Conservation (phyloP, 73 alveolate species). For the Paramecium octaurelia region DNA sequence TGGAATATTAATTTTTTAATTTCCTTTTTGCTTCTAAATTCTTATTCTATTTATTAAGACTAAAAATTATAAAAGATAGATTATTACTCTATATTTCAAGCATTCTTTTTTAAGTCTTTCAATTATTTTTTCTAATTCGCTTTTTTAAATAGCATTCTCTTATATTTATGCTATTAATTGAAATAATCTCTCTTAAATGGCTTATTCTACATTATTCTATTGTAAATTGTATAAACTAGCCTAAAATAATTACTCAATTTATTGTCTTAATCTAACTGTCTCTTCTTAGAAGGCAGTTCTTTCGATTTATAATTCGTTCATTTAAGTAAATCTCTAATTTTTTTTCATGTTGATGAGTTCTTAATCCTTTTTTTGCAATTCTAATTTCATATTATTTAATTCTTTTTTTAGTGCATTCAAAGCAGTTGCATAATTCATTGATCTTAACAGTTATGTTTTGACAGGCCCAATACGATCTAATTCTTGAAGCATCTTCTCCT, state of each 20-base stretch:
- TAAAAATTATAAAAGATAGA: background rate
- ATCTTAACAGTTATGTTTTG: background rate
- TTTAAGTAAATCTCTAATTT: background rate
- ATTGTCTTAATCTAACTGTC: background rate
- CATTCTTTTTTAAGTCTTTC: conserved; percentile 36
- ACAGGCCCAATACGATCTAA: conserved; percentile 9
- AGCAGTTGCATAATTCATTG: background rate
- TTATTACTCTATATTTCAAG: background rate
- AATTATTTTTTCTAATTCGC: background rate
- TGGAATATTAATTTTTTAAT: background rate
- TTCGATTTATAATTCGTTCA: background rate
- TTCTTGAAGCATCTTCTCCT: background rate
- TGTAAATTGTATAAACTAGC: conserved; percentile 8
- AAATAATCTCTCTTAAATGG: background rate
- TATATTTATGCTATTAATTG: background rate
- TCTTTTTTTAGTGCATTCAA: background rate
- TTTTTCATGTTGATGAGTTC: background rate
- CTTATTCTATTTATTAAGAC: conserved; percentile 4
- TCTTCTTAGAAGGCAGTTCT: conserved; percentile 1
- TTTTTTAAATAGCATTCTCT: background rate
- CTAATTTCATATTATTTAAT: background rate
- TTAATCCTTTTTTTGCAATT: background rate
- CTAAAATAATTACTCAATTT: background rate
- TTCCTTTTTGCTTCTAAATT: background rate
- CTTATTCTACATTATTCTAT: conserved; percentile 18